Conservation (phyloP, 75 land plant species). For the Pseudotsuga menziesii region DNA sequence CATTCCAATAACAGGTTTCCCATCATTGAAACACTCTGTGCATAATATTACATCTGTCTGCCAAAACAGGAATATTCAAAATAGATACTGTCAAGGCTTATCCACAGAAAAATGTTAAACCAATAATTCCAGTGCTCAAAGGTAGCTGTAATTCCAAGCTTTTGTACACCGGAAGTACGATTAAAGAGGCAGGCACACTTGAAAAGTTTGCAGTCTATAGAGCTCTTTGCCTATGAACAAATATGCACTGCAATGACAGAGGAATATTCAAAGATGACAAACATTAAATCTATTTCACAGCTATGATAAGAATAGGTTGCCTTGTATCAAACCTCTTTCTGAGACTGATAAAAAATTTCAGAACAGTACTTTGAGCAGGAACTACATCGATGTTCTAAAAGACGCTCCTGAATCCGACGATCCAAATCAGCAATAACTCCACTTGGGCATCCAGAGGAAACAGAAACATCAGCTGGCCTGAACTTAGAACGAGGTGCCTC, state of each 20-base stretch:
- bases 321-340: constrained; percentile 62
- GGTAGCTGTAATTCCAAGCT: background rate
- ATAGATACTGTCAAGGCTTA: background rate
- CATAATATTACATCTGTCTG: constrained; percentile 84
- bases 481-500: constrained; percentile 55
- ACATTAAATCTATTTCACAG: background rate
- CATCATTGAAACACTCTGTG: constrained; percentile 82
- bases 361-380: constrained; percentile 63
- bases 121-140: background rate
- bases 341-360: constrained; percentile 72
- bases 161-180: too few relatives aligned
- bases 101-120: background rate
- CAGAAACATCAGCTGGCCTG: constrained; percentile 32
- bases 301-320: background rate
- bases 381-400: constrained; percentile 70
- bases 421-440: constrained; percentile 46
- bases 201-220: background rate
- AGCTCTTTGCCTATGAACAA: background rate
- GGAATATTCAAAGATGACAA: background rate
- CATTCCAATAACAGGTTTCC: constrained; percentile 69
- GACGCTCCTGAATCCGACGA: constrained; percentile 49
- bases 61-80: constrained; percentile 10
- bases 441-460: constrained; percentile 1
- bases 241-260: background rate
- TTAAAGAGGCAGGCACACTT: too few relatives aligned